Percentiles rank a stretch among this genome's conserved stretches.
These are phyloP conservation scores for Phyllosticta capitalensis DNA, from an alignment of 2,329 filamentous ascomycete species.

Conservation along the genomic window DNA sequence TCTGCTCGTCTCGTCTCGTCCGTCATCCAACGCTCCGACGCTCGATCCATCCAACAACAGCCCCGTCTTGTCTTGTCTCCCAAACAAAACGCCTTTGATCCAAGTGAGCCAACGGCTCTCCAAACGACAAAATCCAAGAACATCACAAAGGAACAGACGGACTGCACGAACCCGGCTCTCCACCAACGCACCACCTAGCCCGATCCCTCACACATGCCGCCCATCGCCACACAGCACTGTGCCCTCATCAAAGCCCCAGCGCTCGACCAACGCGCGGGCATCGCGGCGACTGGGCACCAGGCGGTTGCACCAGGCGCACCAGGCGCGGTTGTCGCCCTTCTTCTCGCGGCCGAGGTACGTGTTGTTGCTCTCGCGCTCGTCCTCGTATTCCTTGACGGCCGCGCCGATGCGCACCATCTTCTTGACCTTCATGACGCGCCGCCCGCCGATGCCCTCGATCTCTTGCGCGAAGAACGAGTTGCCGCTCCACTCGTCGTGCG, in stretches of 20 bases:
- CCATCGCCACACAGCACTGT: slow-evolving; percentile 1
- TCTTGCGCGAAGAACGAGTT: slow-evolving; percentile 78
- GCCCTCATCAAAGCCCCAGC: background rate
- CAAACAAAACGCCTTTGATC: no score
- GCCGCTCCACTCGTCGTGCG: slow-evolving; percentile 34
- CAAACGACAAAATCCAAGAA: no score
- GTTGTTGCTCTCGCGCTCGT: slow-evolving; percentile 35
- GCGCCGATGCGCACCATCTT: slow-evolving; percentile 72
- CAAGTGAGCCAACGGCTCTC: no score
- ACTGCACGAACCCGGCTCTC: background rate
- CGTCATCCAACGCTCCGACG: background rate
- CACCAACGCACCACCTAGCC: background rate
- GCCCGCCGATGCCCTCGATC: slow-evolving; percentile 81
- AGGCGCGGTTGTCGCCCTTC: slow-evolving; percentile 59
- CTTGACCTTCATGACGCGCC: slow-evolving; percentile 81
- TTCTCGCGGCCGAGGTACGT: slow-evolving; percentile 63
- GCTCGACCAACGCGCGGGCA: background rate
- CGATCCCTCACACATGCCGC: background rate
- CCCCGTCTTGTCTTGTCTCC: background rate
- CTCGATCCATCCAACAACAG: background rate
- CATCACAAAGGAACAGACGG: background rate
- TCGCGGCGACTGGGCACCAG: slow-evolving; percentile 50
- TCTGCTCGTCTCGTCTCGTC: background rate
- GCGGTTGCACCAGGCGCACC: slow-evolving; percentile 86
- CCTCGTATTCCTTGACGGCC: slow-evolving; percentile 76